These are phyloP conservation scores for Backusella mclennaniae DNA, from an alignment of 192 early-diverging fungal species.

Conservation along the genomic window DNA sequence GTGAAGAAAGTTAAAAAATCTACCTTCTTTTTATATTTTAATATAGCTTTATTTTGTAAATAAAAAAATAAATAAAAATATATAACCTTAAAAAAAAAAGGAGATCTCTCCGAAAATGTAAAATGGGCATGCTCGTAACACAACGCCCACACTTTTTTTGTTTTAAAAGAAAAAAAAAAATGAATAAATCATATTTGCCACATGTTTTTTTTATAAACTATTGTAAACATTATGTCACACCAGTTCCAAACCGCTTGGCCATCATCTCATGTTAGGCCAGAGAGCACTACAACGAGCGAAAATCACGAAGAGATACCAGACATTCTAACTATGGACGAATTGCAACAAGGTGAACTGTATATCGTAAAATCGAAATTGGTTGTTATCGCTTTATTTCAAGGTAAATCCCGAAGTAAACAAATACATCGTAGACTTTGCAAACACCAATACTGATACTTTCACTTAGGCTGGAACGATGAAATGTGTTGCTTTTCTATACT, in stretches of 20 bases:
- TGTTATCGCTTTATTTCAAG: conserved; percentile 37
- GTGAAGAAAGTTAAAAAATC: conserved; percentile 15
- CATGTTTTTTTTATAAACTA: conserved; percentile 6
- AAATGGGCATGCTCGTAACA: not conserved
- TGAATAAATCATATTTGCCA: not conserved
- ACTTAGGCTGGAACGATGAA: conserved; percentile 40
- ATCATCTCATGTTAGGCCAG: not conserved
- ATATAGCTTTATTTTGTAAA: conserved; percentile 11
- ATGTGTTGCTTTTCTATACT: conserved; percentile 40
- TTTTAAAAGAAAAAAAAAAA: not conserved
- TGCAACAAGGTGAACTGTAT: conserved; percentile 34
- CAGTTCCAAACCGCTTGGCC: not conserved
- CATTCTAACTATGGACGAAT: conserved; percentile 8
- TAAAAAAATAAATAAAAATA: not conserved
- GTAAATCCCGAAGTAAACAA: conserved; percentile 7
- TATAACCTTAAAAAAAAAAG: not conserved
- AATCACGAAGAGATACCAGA: conserved; percentile 18
- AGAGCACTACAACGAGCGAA: not conserved
- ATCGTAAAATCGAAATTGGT: conserved; percentile 33
- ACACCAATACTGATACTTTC: not conserved
- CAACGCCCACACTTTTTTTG: not conserved
- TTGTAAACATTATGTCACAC: not conserved
- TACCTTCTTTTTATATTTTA: not conserved
- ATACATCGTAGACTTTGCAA: not conserved
- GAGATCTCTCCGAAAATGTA: not conserved